Conservation (phyloP, 805 yeast genomes). For the Debaryomyces castellii region DNA sequence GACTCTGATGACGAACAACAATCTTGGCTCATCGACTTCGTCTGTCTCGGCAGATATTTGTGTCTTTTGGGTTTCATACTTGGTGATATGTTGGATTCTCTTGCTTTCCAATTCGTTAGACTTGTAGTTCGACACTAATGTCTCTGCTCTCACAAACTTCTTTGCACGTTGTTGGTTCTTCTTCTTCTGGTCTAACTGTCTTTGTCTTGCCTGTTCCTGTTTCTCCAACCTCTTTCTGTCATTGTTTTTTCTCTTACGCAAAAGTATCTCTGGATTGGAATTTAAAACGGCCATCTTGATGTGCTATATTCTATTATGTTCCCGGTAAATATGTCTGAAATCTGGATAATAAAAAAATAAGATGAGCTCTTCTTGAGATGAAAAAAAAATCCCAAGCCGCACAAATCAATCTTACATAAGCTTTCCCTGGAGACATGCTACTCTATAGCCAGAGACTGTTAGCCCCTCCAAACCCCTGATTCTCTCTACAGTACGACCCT, state of each 20-base stretch:
- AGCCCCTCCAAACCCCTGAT: too few relatives aligned
- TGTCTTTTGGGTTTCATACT: constrained; percentile 47
- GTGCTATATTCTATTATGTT: neutral
- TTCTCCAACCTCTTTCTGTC: constrained; percentile 72
- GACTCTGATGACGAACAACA: constrained; percentile 67
- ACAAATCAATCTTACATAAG: constrained; percentile 2
- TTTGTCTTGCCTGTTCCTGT: constrained; percentile 61
- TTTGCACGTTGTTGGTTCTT: constrained; percentile 45
- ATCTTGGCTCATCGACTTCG: constrained; percentile 34
- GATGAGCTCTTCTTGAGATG: constrained; percentile 4
- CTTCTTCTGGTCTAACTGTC: constrained; percentile 43
- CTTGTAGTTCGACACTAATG: constrained; percentile 62
- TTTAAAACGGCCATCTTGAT: constrained; percentile 47
- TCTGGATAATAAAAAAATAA: neutral
- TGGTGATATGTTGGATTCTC: constrained; percentile 62
- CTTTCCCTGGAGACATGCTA: neutral
- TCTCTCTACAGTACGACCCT: too few relatives aligned
- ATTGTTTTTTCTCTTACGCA: constrained; percentile 76
- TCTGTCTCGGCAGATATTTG: constrained; percentile 36
- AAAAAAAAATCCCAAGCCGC: constrained; percentile 6
- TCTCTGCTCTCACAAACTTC: constrained; percentile 72
- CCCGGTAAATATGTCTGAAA: neutral
- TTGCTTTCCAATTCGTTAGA: constrained; percentile 67
- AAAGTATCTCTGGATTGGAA: constrained; percentile 73
- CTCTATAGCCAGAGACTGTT: neutral